A percentile compares a stretch with the other conserved stretches of the same genome.
Conservation (phyloP, 352 stramenopile genomes). For the Phytophthora chlamydospora region DNA sequence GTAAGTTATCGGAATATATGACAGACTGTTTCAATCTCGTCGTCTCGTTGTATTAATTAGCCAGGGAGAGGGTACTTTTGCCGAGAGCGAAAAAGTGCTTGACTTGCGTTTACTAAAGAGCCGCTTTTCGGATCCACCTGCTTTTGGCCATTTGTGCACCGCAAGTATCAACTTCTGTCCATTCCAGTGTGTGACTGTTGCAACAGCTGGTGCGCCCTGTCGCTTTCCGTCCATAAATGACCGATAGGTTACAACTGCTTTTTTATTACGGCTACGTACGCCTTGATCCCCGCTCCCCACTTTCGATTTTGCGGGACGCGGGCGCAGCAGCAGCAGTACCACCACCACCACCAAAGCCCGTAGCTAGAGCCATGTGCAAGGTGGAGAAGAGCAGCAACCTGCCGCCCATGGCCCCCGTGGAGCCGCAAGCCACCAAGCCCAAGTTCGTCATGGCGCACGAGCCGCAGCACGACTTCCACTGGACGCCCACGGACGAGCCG, state of each 20-base stretch:
- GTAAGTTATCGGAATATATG: too few relatives aligned
- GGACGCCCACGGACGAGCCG: constrained; percentile 84
- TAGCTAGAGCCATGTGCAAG: constrained; percentile 43
- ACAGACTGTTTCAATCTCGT: constrained; percentile 22
- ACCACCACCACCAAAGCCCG: not conserved
- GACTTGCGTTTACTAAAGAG: too few relatives aligned
- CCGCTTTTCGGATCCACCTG: too few relatives aligned
- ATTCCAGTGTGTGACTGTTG: too few relatives aligned
- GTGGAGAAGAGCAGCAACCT: constrained; percentile 41
- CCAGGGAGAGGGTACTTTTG: too few relatives aligned
- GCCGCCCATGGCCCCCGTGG: constrained; percentile 42
- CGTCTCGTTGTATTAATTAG: constrained; percentile 17
- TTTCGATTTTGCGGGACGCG: constrained; percentile 40
- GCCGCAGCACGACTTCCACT: constrained; percentile 79
- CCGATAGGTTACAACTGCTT: constrained; percentile 14
- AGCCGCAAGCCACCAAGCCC: constrained; percentile 45
- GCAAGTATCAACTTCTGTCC: too few relatives aligned
- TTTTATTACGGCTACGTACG: constrained; percentile 27
- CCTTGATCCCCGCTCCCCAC: constrained; percentile 3
- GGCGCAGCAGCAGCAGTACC: constrained; percentile 20
- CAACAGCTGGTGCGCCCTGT: constrained; percentile 24
- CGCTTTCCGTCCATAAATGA: constrained; percentile 5
- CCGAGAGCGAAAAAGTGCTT: too few relatives aligned
- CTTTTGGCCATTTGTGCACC: too few relatives aligned
- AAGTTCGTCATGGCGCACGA: constrained; percentile 57